These are phyloP conservation scores for Xanthoceras sorbifolium DNA, from an alignment of 345 rosid genomes.

Conservation along the genomic window DNA sequence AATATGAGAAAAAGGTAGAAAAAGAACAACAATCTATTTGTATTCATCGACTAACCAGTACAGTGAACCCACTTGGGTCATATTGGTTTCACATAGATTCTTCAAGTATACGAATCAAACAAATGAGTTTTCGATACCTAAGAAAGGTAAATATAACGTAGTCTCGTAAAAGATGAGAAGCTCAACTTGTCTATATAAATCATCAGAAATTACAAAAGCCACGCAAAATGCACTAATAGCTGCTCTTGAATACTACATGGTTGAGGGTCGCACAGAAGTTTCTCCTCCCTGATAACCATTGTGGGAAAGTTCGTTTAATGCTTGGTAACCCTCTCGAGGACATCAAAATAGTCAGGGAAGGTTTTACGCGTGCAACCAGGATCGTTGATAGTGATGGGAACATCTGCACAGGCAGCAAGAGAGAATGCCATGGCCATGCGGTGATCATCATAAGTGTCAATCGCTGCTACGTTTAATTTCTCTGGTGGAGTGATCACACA, in stretches of 20 bases:
- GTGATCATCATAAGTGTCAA: conserved; percentile 95
- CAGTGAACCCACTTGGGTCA: neutral
- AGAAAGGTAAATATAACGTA: neutral
- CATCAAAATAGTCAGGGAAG: conserved; percentile 94
- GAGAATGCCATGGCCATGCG: conserved; percentile 99
- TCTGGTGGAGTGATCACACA: conserved; percentile 95
- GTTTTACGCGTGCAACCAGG: conserved; percentile 93
- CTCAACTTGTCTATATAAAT: conserved; percentile 14
- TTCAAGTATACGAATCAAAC: conserved; percentile 8
- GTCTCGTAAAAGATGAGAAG: neutral
- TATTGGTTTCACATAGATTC: neutral
- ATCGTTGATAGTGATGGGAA: conserved; percentile 90
- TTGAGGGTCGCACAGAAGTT: neutral
- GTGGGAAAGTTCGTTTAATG: conserved; percentile 30
- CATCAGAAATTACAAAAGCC: conserved; percentile 14
- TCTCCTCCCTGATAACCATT: neutral
- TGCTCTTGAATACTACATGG: conserved; percentile 4
- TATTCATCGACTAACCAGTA: neutral
- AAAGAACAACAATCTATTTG: neutral
- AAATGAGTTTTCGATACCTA: neutral
- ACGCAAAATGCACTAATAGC: neutral
- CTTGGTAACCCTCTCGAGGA: conserved; percentile 72
- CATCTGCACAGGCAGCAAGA: conserved; percentile 94
- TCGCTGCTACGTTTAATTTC: conserved; percentile 65
- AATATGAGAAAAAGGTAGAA: neutral